Base-by-base conservation (phyloP, 148 eudicot genomes). In the Chenopodium formosanum region DNA sequence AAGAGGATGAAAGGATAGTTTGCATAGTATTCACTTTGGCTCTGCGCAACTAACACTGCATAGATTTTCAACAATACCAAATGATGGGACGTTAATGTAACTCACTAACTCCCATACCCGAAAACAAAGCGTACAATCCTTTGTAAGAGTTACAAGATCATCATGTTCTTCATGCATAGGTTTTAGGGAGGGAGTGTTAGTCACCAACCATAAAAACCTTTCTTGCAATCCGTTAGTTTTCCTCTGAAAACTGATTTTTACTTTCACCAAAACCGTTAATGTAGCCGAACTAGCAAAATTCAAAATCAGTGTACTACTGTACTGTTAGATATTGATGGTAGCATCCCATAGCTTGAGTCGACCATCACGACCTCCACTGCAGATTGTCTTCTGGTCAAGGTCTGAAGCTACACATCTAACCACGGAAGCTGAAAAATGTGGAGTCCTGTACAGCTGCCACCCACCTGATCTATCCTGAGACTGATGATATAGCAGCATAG, bases 261-360 rank as follows among this genome's bases (percentile, higher is more conserved):
- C n/a, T 5, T 40, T 7, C 4, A 62, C 65, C 60, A 56, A 16
- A 12, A 56, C 20, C 22, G 22, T 1, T 4, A 22, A 19, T 62
- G 27, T 7, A 62, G 25, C n/a, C 22, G 25, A 22, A 62, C 6
- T 62, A 5, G 65, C 23, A 4, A 62, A 6, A 62, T 62, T 48
- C 14, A 0, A 23, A 64, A 8, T 14, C 22, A 27, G 34, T 12
- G 29, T 68, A 31, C 19, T 20, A 27, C 19, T 12, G 29, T 68
- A 31, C 19, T 20, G 53, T 88, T 78, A 91, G 58, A 95, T 89
- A 77, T 88, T 93, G 71, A 90, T 88, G 77, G 95, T 93, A 32
- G 98, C 98, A 85, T 95, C 98, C 98, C 98, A 95, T 76, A 95
- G 79, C 84, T 97, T 86, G 63, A 95, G 92, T 80, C 90, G 60